Evolutionary conservation across 1,139 yeast species (phyloP).

Genomic region (Sugiyamaella paludigena): DNA sequence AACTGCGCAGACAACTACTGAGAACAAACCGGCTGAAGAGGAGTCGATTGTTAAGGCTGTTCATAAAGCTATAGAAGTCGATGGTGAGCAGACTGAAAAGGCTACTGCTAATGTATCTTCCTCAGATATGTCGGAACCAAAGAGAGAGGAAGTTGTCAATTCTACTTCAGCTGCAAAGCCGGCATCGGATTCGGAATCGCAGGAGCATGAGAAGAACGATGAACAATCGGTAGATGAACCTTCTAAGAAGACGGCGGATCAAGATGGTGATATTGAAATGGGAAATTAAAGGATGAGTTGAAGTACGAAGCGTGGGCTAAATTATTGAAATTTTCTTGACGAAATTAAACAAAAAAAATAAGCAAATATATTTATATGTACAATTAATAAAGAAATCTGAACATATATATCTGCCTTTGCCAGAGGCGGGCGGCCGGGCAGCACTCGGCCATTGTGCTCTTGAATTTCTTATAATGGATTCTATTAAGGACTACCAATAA

Average conservation of each 20-base stretch:
- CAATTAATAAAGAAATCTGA: too few species aligned
- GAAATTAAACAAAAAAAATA: background rate
- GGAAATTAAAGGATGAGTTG: constrained; percentile 13
- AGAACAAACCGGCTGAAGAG: background rate
- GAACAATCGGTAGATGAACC: background rate
- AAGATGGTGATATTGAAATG: constrained; percentile 40
- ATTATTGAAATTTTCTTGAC: background rate
- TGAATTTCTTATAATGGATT: too few species aligned
- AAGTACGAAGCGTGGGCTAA: too few species aligned
- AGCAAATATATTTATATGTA: constrained; percentile 4
- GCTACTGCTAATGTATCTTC: constrained; percentile 22
- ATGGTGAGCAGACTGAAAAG: constrained; percentile 21
- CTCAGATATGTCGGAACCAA: too few species aligned
- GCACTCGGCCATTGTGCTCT: too few species aligned
- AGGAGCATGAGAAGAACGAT: constrained; percentile 5
- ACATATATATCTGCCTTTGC: too few species aligned
- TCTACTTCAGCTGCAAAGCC: constrained; percentile 11
- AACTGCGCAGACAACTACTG: background rate
- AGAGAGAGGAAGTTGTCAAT: constrained; percentile 1
- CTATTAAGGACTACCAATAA: too few species aligned
- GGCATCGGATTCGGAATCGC: constrained; percentile 2
- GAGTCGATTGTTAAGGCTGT: constrained; percentile 4
- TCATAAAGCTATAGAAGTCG: constrained; percentile 23
- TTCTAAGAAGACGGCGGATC: constrained; percentile 11
- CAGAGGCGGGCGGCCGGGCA: too few species aligned